Base-by-base conservation (phyloP, 495 filamentous ascomycete genomes). In the Xylaria sp. region DNA sequence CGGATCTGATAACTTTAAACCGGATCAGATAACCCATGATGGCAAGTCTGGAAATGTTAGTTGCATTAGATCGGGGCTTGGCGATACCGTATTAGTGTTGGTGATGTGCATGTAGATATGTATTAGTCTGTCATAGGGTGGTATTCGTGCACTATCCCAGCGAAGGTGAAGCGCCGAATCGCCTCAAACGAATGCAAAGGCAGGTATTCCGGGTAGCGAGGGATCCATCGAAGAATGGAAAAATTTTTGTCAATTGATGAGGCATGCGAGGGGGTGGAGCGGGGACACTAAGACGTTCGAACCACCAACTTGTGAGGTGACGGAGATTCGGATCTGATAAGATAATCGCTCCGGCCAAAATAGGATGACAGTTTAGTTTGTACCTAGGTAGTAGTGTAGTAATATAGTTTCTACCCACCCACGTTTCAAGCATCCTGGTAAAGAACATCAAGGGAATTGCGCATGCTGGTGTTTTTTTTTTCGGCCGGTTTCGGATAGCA, bases 1-100 rank as follows among this genome's bases (percentile, higher is more conserved):
- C 71, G 76, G 76, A 78, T 78, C 76, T 65, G 76, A 78, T 78
- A 78, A 78, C 74, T 76, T 76, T 50, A 72, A 76, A 70, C 72
- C 72, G 76, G 74, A 78, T 78, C 76, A 55, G 76, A 78, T 78
- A 76, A 77, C 62, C 70, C 67, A 66, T 76, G 71, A 55, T 69
- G 70, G 73, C 65, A 69, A 35, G 61, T 57, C 65, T 41, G 57
- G 62, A 71, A 63, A 21, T 31, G 41, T 41, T 50, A 63, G 44
- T 26, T 50, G 61, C 59, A 59, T 71, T 66, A 68, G 71, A 55
- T 69, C 26, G 57, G 63, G 67, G 55, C 71, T 75, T 75, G 73
- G 75, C 69, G 8, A 66, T 46, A 5, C 29, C 43, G 48, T 5
- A 14, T 24, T 48, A 19, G 67, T 37, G 65, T 31, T 68, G 50